Evolutionary conservation across 225 moss, liverwort and hornwort genomes (phyloP), one percentile per base, ranked within the genome.

Genomic region (Marchantia paleacea): DNA sequence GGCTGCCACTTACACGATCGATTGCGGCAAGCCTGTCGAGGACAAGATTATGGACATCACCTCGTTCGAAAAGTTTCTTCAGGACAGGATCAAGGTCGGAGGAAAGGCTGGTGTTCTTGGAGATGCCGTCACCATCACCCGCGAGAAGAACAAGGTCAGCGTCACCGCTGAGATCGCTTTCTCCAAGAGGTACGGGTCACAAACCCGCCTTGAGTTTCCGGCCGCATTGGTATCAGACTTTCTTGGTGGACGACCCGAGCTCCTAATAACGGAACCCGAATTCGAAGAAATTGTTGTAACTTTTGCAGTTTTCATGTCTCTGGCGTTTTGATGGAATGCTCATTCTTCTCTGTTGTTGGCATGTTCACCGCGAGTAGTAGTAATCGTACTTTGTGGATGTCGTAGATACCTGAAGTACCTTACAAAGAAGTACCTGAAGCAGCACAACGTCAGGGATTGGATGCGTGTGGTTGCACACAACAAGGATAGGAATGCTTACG

Each of bases 41-140:
- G 93, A 93, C 80, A 93, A 93, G 90, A 93, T 93, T 79, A 93
- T 93, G 91, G 91, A 93, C 85, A 93, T 93, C 55, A 87, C 91
- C 52, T 93, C 91, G 71, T 93, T 93, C 77, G 91, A 93, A 89
- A 93, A 93, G 89, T 93, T 93, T 31, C 86, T 93, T 31, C 84
- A 90, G 77, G 90, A 91, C 78, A 87, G 91, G 55, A 93, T 93
- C 86, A 93, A 93, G 86, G 93, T 93, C 16, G 90, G 86, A 14
- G 93, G 93, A 28, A 91, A 93, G 89, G 90, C 90, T 10, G 91
- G 91, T 16, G 91, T 93, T 20, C 89, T 93, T 7, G 93, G 93
- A 52, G 85, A 69, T 53, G 84, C 89, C 52, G 89, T 91, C 69
- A 81, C 90, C 78, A 91, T 93, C 84, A 48, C 88, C 13, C 89